phyloP scores from a whole-genome alignment of 1,284 basidiomycete genomes.

The Retiboletus flavoniger region DNA sequence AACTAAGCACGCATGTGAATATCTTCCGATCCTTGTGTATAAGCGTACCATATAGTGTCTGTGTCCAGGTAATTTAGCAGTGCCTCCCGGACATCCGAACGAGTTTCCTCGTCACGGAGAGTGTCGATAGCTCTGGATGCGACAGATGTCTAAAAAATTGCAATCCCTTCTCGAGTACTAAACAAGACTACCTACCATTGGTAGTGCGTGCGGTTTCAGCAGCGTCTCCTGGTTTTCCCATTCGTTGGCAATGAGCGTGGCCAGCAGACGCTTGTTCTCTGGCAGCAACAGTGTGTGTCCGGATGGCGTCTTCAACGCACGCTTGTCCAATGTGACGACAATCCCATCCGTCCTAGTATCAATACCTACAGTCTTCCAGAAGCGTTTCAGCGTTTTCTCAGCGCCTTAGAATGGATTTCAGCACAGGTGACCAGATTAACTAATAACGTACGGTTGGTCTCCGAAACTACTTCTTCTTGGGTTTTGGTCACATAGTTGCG shows the following conservation, averaged over 20 bases:
- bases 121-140: slow-evolving; percentile 88
- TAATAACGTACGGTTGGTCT: slow-evolving; percentile 52
- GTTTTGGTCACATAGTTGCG: slow-evolving; percentile 19
- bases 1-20: slow-evolving; percentile 48
- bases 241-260: slow-evolving; percentile 87
- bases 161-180: neutral
- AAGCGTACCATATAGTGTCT: slow-evolving; percentile 86
- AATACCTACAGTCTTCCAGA: slow-evolving; percentile 87
- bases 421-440: neutral
- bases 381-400: slow-evolving; percentile 80
- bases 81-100: slow-evolving; percentile 67
- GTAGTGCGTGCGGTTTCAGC: slow-evolving; percentile 88
- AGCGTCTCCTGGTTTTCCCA: slow-evolving; percentile 92
- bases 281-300: slow-evolving; percentile 79
- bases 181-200: slow-evolving; percentile 63
- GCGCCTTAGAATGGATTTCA: slow-evolving; percentile 56
- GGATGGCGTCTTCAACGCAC: slow-evolving; percentile 84
- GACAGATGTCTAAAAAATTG: slow-evolving; percentile 67
- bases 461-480: slow-evolving; percentile 46
- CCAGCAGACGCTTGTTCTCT: slow-evolving; percentile 66
- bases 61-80: slow-evolving; percentile 90
- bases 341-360: slow-evolving; percentile 59
- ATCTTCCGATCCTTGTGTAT: neutral
- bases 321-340: slow-evolving; percentile 79
- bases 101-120: slow-evolving; percentile 55